Conservation (phyloP, 495 filamentous ascomycete genomes). For the Amniculicola lignicola region DNA sequence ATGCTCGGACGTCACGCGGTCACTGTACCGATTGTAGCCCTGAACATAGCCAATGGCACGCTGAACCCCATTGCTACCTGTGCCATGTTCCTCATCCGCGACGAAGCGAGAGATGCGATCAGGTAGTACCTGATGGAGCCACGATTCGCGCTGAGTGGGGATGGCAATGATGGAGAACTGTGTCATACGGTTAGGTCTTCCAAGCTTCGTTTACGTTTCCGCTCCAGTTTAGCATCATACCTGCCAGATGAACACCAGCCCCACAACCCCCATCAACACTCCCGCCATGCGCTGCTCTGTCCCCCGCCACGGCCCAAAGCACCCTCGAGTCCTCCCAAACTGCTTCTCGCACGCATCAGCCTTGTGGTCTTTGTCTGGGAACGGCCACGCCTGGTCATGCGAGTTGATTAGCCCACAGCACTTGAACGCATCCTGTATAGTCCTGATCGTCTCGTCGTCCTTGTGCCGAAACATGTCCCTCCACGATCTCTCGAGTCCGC, state of each 20-base stretch:
- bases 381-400: constrained; percentile 59
- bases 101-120: constrained; percentile 15
- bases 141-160: constrained; percentile 7
- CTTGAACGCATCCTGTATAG: constrained; percentile 60
- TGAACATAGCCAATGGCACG: constrained; percentile 24
- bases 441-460: constrained; percentile 50
- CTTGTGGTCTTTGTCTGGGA: constrained; percentile 37
- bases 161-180: constrained; percentile 24
- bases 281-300: constrained; percentile 41
- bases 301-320: constrained; percentile 32
- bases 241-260: constrained; percentile 41
- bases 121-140: constrained; percentile 21
- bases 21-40: constrained; percentile 9
- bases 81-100: constrained; percentile 23
- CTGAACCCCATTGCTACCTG: constrained; percentile 3
- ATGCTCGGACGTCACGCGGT: constrained; percentile 9
- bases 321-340: constrained; percentile 25
- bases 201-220: too few relatives aligned
- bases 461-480: constrained; percentile 47
- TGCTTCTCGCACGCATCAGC: constrained; percentile 32
- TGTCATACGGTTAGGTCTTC: neutral
- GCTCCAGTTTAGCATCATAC: constrained; percentile 25
- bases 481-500: constrained; percentile 56
- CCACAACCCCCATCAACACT: constrained; percentile 37
- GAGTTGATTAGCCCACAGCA: constrained; percentile 63